These are phyloP conservation scores for Coelastrella sp. DNA, from an alignment of 139 green algal genomes.

Conservation along the genomic window DNA sequence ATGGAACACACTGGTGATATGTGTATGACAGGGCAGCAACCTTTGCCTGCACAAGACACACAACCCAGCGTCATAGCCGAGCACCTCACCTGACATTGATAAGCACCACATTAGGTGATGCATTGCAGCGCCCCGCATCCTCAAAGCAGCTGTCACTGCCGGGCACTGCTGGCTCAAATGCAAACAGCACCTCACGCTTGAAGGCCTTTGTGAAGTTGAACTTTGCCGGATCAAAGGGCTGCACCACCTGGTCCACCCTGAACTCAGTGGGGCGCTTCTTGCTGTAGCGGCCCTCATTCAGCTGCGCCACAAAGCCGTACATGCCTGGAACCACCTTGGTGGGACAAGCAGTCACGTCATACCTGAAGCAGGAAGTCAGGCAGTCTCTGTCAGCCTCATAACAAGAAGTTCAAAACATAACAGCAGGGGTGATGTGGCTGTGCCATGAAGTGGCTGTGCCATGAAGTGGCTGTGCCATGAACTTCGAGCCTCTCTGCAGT, in stretches of 20 bases:
- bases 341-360: conserved; percentile 92
- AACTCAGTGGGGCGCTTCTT: conserved; percentile 99
- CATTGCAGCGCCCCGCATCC: conserved; percentile 2
- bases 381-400: too few relatives aligned
- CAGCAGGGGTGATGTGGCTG: neutral
- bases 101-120: conserved; percentile 88
- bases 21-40: neutral
- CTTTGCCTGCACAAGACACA: neutral
- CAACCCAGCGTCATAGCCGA: too few relatives aligned
- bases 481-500: too few relatives aligned
- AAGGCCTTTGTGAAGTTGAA: conserved; percentile 99
- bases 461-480: neutral
- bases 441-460: too few relatives aligned
- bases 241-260: conserved; percentile 85
- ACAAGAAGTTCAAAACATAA: neutral
- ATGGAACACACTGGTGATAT: too few relatives aligned
- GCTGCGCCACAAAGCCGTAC: conserved; percentile 91
- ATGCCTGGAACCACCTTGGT: conserved; percentile 88
- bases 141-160: neutral
- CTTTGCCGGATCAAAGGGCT: conserved; percentile 91
- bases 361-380: conserved; percentile 70
- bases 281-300: conserved; percentile 94
- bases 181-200: conserved; percentile 93
- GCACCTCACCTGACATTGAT: conserved; percentile 89
- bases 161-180: conserved; percentile 74